phyloP scores from a whole-genome alignment of 2,329 filamentous ascomycete species.

The Neoscytalidium dimidiatum region DNA sequence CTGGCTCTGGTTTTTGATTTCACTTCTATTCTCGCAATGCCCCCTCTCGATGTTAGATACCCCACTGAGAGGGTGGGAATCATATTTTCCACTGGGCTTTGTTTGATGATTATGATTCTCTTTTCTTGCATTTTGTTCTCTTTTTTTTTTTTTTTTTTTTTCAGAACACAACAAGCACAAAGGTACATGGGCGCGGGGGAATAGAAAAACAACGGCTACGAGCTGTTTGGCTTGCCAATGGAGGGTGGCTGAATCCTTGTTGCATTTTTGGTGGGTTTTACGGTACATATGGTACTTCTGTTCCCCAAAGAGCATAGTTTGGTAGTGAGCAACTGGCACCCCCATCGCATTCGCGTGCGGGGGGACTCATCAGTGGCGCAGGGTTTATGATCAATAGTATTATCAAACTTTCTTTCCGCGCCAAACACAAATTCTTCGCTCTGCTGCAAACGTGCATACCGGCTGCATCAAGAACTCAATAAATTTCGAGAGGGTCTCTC shows the following conservation, averaged over 20 bases:
- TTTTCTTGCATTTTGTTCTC: constrained; percentile 5
- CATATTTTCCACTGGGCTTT: background rate
- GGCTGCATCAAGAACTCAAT: background rate
- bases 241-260: background rate
- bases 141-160: background rate
- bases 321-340: background rate
- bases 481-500: background rate
- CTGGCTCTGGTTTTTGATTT: constrained; percentile 10
- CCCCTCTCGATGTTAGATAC: constrained; percentile 13
- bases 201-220: background rate
- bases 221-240: background rate
- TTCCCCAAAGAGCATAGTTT: background rate
- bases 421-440: background rate
- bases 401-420: background rate
- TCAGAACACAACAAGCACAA: background rate
- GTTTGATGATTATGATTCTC: background rate
- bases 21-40: constrained; percentile 2
- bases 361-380: background rate
- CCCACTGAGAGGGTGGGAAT: constrained; percentile 3
- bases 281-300: constrained; percentile 7
- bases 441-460: background rate
- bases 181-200: constrained; percentile 1
- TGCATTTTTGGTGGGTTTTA: background rate
- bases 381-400: constrained; percentile 5
- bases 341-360: background rate